Evolutionary conservation across 2,329 filamentous ascomycete species (phyloP), one percentile per base, ranked within the genome.

Genomic region (Trichophyton verrucosum): DNA sequence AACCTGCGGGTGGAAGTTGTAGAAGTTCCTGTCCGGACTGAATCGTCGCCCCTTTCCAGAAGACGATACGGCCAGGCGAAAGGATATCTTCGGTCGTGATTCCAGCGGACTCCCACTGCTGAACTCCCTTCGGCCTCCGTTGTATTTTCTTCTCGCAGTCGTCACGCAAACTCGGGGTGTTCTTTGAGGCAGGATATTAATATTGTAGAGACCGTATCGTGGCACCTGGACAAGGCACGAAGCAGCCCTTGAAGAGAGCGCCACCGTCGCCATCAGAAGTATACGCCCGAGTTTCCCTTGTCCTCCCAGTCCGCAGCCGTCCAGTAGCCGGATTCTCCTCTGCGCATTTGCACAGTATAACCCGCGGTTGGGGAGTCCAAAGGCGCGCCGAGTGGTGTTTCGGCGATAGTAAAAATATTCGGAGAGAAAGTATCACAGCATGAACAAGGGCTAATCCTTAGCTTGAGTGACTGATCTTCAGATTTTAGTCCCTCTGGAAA

Each of bases 31-130:
- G n/a, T 81, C 75, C 11, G 86, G 84, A 64, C 87, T 81, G 75
- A 85, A 91, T 36, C 79, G 80, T 51, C 80, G 81, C 66, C 85
- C 82, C 72, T 92, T 92, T 62, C 83, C 86, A 57, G 86, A 86
- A 69, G 87, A 91, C 3, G 88, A 88, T 4, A 86, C 86, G 33
- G 87, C 86, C 62, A 89, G 80, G 65, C 86, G 81, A 72, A 89
- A 91, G 59, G 82, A 82, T 69, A 89, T 73, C 20, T 72, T 73
- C 11, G 70, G 70, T 38, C 72, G 67, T 27, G 69, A 69, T 7
- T 64, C 65, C 7, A 63, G 38, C 40, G 51, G 59, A 8, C 63
- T 59, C 3, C 64, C 70, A 33, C 70, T 69, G 62, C 73, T 71
- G 53, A 74, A 72, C 40, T 62, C 51, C 62, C 67, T 68, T 7